These are phyloP conservation scores for Penicillium vulpinum DNA, from an alignment of 2,329 filamentous ascomycete species.

Conservation along the genomic window DNA sequence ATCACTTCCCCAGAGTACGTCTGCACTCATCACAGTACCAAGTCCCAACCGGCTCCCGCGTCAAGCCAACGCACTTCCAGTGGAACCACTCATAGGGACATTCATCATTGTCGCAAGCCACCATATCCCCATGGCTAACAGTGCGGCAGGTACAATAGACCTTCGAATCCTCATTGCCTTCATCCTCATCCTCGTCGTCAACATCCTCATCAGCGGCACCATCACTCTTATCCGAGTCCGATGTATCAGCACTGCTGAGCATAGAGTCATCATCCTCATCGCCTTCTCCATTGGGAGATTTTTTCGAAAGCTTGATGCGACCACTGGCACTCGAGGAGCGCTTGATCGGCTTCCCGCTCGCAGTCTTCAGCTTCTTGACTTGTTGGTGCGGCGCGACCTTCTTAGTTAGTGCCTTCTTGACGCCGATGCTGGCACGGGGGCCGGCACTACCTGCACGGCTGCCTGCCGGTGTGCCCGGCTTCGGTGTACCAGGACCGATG, in stretches of 20 bases:
- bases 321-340: conserved; percentile 44
- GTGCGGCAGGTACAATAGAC: conserved; percentile 67
- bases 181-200: conserved; percentile 52
- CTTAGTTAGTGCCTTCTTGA: conserved; percentile 52
- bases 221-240: conserved; percentile 47
- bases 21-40: conserved; percentile 59
- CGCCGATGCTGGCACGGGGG: conserved; percentile 45
- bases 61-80: conserved; percentile 63
- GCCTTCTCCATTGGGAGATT: conserved; percentile 42
- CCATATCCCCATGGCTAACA: conserved; percentile 67
- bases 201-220: conserved; percentile 41
- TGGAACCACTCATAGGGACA: conserved; percentile 69
- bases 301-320: conserved; percentile 43
- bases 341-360: conserved; percentile 42
- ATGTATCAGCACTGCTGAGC: conserved; percentile 52
- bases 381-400: conserved; percentile 58
- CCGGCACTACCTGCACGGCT: conserved; percentile 61
- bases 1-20: conserved; percentile 41
- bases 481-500: conserved; percentile 64
- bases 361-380: conserved; percentile 42
- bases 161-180: conserved; percentile 59
- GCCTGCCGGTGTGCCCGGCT: conserved; percentile 55
- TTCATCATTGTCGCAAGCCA: conserved; percentile 65
- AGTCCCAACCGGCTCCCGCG: conserved; percentile 58
- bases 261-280: conserved; percentile 55